Evolutionary conservation across 2,329 filamentous ascomycete species (phyloP), one percentile per base, ranked within the genome.

Genomic region (Drechslerella dactyloides): DNA sequence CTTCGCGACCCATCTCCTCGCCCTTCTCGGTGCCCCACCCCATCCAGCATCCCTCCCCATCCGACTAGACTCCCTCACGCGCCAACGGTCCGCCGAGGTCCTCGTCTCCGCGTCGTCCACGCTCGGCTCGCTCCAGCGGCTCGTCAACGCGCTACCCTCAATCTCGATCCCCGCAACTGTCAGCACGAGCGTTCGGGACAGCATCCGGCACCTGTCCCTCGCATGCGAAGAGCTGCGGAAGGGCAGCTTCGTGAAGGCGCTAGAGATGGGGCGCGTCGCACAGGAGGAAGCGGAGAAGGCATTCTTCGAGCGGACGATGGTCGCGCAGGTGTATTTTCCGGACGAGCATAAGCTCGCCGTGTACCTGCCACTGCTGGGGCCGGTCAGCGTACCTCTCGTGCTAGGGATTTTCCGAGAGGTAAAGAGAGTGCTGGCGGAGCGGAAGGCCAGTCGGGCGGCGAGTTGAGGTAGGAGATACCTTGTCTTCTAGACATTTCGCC

Each of bases 301-400:
- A 0, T 99, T 99, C 80, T 99, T 99, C 76, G 94, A 99, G 80
- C 96, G 96, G 81, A 96, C 90, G 78, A 99, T 99, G 94, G 94
- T 99, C 11, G 94, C 93, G 0, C 94, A 97, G 81, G 88, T 97
- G 1, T 99, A 97, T 80, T 99, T 99, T 79, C 94, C 94, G 0
- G 94, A 99, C 78, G 94, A 99, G 81, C 94, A 99, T 80, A 99
- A 97, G 80, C 86, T 99, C 23, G 94, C 94, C 0, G 94, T 99
- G 0, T 99, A 99, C 79, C 81, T 99, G 76, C 94, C 94, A 0
- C 81, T 99, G 10, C 81, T 99, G 44, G 94, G 94, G 0, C 94
- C 94, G 0, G 87, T 97, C 44, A 92, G 90, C 2, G 93, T 97
- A 11, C 94, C 94, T 40, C 81, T 99, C 55, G 79, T 97, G 5